These are phyloP conservation scores for Talaromyces sp. DNA, from an alignment of 2,329 filamentous ascomycete species.

Conservation along the genomic window DNA sequence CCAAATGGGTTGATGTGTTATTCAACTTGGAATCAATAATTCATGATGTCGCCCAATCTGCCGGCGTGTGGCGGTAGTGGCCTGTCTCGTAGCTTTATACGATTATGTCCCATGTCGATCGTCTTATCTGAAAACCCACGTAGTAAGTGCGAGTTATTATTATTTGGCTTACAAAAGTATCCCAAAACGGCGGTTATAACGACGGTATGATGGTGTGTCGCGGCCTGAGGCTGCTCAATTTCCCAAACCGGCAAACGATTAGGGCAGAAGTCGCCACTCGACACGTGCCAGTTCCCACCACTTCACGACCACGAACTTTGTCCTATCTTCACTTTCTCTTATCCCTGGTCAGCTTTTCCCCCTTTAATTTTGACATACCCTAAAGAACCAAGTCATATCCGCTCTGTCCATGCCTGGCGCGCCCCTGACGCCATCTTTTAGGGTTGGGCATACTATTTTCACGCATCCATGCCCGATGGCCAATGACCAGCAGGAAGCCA, in stretches of 20 bases:
- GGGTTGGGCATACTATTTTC: constrained; percentile 15
- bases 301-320: neutral
- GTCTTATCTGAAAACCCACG: neutral
- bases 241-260: neutral
- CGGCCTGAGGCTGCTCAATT: neutral
- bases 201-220: neutral
- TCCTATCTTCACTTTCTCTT: neutral
- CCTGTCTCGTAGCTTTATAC: neutral
- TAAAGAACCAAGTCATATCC: neutral
- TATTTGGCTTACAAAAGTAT: neutral
- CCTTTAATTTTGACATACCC: neutral
- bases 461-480: constrained; percentile 23
- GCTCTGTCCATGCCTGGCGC: neutral
- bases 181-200: neutral
- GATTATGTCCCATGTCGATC: neutral
- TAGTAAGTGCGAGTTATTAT: neutral
- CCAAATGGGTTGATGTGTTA: neutral
- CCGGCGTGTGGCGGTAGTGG: neutral
- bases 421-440: neutral
- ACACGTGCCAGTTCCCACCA: neutral
- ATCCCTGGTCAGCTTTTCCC: neutral
- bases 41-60: neutral
- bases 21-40: neutral
- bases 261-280: neutral
- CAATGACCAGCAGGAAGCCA: constrained; percentile 11